These are phyloP conservation scores for Apostasia ramifera DNA, from an alignment of 106 monocot species.

Conservation along the genomic window DNA sequence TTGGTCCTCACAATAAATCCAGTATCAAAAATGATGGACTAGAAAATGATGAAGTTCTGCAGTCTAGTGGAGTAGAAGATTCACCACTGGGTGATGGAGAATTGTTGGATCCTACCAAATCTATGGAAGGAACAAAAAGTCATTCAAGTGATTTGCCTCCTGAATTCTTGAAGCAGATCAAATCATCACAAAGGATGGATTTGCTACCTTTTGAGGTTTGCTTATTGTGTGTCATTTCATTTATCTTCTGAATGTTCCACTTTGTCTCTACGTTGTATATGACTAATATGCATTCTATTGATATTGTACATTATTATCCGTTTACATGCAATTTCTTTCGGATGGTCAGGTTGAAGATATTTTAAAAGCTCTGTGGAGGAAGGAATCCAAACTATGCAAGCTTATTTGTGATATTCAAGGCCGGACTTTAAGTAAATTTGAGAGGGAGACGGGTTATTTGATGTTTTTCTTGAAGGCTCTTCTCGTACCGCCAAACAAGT, in stretches of 20 bases:
- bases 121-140: constrained; percentile 1
- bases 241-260: background rate
- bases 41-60: constrained; percentile 10
- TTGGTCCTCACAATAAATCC: constrained; percentile 10
- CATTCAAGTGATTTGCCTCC: constrained; percentile 16
- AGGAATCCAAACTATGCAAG: constrained; percentile 50
- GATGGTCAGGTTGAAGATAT: constrained; percentile 55
- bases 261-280: background rate
- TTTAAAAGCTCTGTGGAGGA: constrained; percentile 61
- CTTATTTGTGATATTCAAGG: constrained; percentile 72
- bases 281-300: background rate
- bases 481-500: constrained; percentile 82
- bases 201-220: constrained; percentile 60
- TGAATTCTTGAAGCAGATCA: constrained; percentile 26
- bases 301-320: background rate
- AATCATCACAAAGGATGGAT: constrained; percentile 34
- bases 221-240: background rate
- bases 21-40: background rate
- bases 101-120: constrained; percentile 5
- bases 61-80: constrained; percentile 6
- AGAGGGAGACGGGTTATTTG: constrained; percentile 22
- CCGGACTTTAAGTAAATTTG: constrained; percentile 14
- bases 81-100: constrained; percentile 18
- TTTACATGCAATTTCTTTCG: background rate
- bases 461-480: constrained; percentile 85